Evolutionary conservation across 768 basidiomycete species (phyloP), one percentile per base, ranked within the genome.

Genomic region (Pulveroboletus sp.): DNA sequence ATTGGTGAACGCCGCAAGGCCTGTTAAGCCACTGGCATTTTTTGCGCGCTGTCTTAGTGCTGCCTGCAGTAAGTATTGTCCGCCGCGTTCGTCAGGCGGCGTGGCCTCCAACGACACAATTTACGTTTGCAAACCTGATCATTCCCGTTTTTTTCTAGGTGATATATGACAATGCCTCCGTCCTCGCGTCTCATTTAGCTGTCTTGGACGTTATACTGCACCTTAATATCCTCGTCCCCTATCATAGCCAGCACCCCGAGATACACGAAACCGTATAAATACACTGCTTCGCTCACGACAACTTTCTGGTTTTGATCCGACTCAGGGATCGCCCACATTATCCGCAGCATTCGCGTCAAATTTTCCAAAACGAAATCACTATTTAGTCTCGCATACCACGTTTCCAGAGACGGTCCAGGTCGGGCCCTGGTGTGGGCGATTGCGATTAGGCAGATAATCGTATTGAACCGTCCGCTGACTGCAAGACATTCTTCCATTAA

Each of bases 121-220:
- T 63, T 63, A 63, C 62, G 62, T 63, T 13, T 65, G 14, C 30
- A 29, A 32, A 54, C 51, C 41, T 58, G 45, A 59, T 59, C 35
- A 27, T 35, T 43, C 24, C 40, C 40, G 10, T 38, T 50, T 60
- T 45, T 41, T 43, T 10, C 48, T 44, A 53, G 59, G 54, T 38
- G 45, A 50, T 49, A 46, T n/a, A n/a, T 44, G 26, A 35, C 47
- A 37, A 12, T 45, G 27, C 49, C 47, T 23, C 40, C 24, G 45
- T 43, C 24, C 46, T 51, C 56, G 51, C 49, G 27, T 42, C 55
- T 53, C 49, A 29, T 53, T 48, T 51, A 23, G 39, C 31, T 39
- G 45, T 47, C 42, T 32, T 45, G 26, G 55, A 27, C 45, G 39
- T 49, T 23, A 49, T 41, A 47, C 34, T 23, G 37, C 30, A 53